These are phyloP conservation scores for Pseudocercospora fijiensis DNA, from an alignment of 2,329 filamentous ascomycete species.

Conservation along the genomic window DNA sequence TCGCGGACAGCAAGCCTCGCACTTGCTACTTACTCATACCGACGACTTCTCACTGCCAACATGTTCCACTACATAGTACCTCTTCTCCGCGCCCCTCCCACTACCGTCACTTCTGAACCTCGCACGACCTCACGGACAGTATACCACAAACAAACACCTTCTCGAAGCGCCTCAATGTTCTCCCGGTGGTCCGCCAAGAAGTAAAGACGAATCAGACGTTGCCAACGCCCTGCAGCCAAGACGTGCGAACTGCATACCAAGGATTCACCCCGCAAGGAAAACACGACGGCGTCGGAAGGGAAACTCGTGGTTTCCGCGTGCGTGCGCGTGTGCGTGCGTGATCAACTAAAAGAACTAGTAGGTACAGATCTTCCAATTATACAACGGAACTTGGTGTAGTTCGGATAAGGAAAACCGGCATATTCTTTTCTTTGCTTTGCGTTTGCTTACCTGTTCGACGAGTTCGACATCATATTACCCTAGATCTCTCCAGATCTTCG, in stretches of 20 bases:
- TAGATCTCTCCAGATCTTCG: not conserved
- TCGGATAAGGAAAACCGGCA: not conserved
- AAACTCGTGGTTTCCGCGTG: slow-evolving; percentile 3
- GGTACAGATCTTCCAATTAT: too few relatives aligned
- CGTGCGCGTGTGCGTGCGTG: too few relatives aligned
- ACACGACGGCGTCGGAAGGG: not conserved
- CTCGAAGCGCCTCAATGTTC: not conserved
- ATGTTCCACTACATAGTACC: too few relatives aligned
- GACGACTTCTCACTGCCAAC: not conserved
- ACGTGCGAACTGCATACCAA: not conserved
- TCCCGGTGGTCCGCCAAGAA: not conserved
- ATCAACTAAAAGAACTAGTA: too few relatives aligned
- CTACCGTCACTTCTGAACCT: not conserved
- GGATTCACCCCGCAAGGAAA: not conserved
- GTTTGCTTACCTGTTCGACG: not conserved
- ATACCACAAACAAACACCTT: not conserved
- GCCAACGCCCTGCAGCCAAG: not conserved
- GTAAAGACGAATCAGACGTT: not conserved
- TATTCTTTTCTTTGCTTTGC: not conserved
- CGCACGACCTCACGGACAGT: not conserved
- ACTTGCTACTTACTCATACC: not conserved
- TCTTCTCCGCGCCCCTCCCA: not conserved
- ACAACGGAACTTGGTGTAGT: not conserved
- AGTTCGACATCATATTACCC: too few relatives aligned
- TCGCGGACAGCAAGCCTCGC: not conserved